Conservation (phyloP, 202 grass and related monocot species). For the Panicum hallii region DNA sequence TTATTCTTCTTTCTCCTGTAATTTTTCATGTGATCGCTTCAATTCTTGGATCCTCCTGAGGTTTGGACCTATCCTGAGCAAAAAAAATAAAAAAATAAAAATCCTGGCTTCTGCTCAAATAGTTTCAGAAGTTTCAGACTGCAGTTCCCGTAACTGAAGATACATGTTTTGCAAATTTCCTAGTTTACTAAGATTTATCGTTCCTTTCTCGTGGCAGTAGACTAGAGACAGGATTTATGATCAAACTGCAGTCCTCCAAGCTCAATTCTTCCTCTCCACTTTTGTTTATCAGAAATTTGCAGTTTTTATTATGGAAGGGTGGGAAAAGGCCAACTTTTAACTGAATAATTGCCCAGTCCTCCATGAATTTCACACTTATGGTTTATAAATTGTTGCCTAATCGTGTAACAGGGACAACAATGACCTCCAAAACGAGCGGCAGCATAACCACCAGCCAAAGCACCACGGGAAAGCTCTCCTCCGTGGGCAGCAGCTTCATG, state of each 20-base stretch:
- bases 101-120: constrained; percentile 30
- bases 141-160: constrained; percentile 15
- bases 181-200: neutral
- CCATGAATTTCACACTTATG: neutral
- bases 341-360: constrained; percentile 3
- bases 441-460: constrained; percentile 65
- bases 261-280: constrained; percentile 4
- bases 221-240: neutral
- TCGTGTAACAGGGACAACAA: constrained; percentile 43
- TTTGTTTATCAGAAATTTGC: constrained; percentile 3
- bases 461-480: constrained; percentile 64
- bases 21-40: neutral
- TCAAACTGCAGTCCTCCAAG: neutral
- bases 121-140: neutral
- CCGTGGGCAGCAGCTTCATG: constrained; percentile 50
- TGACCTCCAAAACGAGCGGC: constrained; percentile 59
- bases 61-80: neutral
- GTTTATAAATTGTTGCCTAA: neutral
- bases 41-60: constrained; percentile 15
- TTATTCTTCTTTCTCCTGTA: neutral
- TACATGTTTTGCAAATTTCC: neutral
- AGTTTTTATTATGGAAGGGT: neutral
- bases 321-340: neutral
- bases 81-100: too few relatives aligned
- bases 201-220: neutral